These are phyloP conservation scores for Castanea sativa DNA, from an alignment of 306 rosid species.

Conservation along the genomic window DNA sequence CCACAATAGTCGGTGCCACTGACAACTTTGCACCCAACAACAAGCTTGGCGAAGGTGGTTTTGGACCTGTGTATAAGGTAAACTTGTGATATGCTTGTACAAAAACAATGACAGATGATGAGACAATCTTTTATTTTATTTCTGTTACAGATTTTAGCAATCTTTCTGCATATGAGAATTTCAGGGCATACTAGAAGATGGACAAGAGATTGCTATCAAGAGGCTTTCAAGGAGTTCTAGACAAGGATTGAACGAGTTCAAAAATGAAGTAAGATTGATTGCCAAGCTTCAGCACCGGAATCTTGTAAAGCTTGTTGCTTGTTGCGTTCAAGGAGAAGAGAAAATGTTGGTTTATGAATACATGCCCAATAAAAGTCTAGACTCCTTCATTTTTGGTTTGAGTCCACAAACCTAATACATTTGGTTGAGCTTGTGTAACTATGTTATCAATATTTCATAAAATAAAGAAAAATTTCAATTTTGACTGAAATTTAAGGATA, in stretches of 20 bases:
- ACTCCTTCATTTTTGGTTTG: constrained; percentile 62
- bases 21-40: constrained; percentile 38
- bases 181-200: constrained; percentile 53
- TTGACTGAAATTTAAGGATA: background rate
- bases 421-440: background rate
- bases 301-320: constrained; percentile 63
- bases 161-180: background rate
- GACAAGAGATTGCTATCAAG: constrained; percentile 61
- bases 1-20: constrained; percentile 38
- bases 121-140: no score
- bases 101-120: background rate
- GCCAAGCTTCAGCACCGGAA: constrained; percentile 73
- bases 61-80: constrained; percentile 61
- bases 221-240: constrained; percentile 47
- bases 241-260: constrained; percentile 60
- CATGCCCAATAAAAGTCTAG: constrained; percentile 65
- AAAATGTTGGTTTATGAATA: constrained; percentile 57
- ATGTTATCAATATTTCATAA: no score
- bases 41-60: constrained; percentile 62
- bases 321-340: constrained; percentile 51
- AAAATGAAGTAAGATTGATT: constrained; percentile 53
- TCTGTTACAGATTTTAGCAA: no score
- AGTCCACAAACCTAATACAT: background rate
- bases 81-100: background rate
- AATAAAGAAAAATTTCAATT: background rate